Percentiles rank a stretch among this genome's conserved stretches.
phyloP scores from a whole-genome alignment of 768 basidiomycete species.

The Tulasnella sp. region DNA sequence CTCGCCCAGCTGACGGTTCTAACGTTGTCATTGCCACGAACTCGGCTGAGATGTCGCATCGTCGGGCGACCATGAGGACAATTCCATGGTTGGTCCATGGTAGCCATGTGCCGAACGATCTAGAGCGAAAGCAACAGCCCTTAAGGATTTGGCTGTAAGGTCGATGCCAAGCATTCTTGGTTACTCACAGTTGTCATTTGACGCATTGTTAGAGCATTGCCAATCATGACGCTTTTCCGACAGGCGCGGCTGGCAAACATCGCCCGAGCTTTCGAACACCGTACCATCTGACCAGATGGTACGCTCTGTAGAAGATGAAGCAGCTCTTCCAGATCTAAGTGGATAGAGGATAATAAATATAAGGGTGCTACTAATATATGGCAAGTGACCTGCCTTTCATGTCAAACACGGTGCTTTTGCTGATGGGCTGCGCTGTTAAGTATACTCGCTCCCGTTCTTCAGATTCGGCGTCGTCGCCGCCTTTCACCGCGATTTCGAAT shows the following conservation, averaged over 20 bases:
- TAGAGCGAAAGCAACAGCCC: constrained; percentile 24
- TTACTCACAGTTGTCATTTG: constrained; percentile 54
- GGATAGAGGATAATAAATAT: neutral
- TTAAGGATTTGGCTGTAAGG: neutral
- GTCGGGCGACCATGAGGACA: constrained; percentile 82
- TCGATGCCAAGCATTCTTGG: neutral
- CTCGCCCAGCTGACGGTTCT: neutral
- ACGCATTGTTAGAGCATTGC: constrained; percentile 59
- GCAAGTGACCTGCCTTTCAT: constrained; percentile 52
- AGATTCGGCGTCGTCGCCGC: constrained; percentile 37
- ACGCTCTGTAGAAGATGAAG: constrained; percentile 73
- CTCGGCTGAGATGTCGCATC: constrained; percentile 17
- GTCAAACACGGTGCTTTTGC: constrained; percentile 83
- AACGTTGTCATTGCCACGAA: neutral
- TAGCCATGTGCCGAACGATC: constrained; percentile 74
- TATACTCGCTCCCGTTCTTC: constrained; percentile 38
- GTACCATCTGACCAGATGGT: constrained; percentile 69
- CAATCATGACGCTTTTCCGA: constrained; percentile 92
- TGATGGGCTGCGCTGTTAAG: constrained; percentile 75
- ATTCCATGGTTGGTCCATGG: constrained; percentile 78
- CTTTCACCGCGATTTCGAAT: constrained; percentile 57
- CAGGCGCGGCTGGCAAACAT: constrained; percentile 99
- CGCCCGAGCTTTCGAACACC: constrained; percentile 82
- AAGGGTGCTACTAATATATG: neutral
- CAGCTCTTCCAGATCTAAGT: constrained; percentile 84